Conservation (phyloP, 768 basidiomycete species). For the Erythrobasidium yunnanense region DNA sequence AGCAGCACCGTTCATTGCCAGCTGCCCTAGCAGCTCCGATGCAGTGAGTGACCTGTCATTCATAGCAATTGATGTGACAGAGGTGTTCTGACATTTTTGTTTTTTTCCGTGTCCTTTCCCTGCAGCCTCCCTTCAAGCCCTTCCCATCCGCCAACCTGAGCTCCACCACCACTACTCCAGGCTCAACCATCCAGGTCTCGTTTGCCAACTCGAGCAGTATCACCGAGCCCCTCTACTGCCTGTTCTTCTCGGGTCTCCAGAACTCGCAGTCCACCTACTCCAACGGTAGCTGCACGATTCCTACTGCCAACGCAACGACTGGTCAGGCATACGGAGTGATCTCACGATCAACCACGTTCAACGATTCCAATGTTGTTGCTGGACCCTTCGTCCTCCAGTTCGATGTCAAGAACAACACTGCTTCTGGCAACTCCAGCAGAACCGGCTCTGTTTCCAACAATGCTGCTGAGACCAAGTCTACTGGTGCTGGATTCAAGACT, state of each 20-base stretch:
- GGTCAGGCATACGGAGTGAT: not conserved
- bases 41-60: too few species aligned
- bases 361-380: not conserved
- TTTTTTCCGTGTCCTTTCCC: too few species aligned
- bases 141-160: not conserved
- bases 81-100: too few species aligned
- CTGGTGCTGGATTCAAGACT: not conserved
- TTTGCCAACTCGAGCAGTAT: not conserved
- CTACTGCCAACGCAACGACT: not conserved
- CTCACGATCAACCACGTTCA: not conserved
- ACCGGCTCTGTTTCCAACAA: not conserved
- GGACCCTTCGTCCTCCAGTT: not conserved
- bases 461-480: not conserved
- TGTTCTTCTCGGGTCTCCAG: not conserved
- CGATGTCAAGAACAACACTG: not conserved
- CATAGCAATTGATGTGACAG: too few species aligned
- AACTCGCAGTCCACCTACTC: not conserved
- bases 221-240: not conserved
- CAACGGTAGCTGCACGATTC: not conserved
- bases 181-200: not conserved
- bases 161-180: not conserved
- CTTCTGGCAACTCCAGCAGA: not conserved
- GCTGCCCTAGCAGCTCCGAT: slow-evolving; percentile 8
- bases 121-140: not conserved
- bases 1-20: slow-evolving; percentile 25